Base-by-base conservation (phyloP, 805 yeast genomes). In the Metschnikowia henanensis region DNA sequence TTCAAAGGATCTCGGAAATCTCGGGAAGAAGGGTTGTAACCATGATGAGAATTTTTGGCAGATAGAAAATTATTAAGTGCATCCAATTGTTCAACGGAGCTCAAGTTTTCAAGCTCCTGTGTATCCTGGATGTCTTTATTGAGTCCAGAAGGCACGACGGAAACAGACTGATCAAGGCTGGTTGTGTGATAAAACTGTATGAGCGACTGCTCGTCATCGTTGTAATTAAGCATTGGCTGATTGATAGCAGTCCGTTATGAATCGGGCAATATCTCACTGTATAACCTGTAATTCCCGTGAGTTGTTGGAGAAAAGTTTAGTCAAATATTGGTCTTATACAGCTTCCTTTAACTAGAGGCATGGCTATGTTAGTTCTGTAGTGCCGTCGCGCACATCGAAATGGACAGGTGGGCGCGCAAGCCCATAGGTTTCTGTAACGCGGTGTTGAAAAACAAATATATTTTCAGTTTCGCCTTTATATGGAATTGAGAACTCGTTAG, bases 1-100 rank as follows among this genome's bases (percentile, higher is more conserved):
- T 45, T 49, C 45, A 70, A 52, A 2, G 74, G 73, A 43, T 70
- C 75, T 21, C 59, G 58, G 19, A 52, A 30, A 41, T 65, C 70
- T 15, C 55, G 51, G 10, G 55, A 59, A 6, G 50, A 30, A 28
- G 41, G 42, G 18, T 43, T 35, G 39, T 47, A 49, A 26, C 32
- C 50, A 15, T 37, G 30, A 15, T 31, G 42, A 23, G 46, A 46
- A 32, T 42, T 47, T 21, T 47, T 45, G 4, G 42, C 37, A 20
- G 54, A 45, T 25, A 66, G 60, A n/a, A 66, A 43, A 10, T 51
- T 39, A 37, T 55, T 63, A 41, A 71, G 55, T 13, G 66, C 45
- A 36, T 56, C 57, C 46, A 61, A 66, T 46, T 69, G 65, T 17
- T 64, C 64, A 35, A 63, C 67, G 1, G 46, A 47, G n/a, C 56